A percentile compares a stretch with the other conserved stretches of the same genome.
phyloP scores from a whole-genome alignment of 148 eudicot genomes.

The Fagopyrum homotropicum region DNA sequence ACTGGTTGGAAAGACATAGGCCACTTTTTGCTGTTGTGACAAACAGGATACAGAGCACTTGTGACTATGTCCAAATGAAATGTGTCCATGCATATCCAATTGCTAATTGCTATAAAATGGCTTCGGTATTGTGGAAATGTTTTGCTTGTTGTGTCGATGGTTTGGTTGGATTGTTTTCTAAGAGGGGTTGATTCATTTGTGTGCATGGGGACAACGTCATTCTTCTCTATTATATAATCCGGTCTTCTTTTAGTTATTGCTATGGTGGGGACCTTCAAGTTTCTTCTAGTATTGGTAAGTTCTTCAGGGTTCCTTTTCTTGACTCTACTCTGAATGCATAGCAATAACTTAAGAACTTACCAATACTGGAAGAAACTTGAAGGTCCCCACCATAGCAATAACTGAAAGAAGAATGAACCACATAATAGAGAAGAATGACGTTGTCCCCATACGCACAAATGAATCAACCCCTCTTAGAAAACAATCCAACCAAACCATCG shows the following conservation, averaged over 20 bases:
- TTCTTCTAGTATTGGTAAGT: slow-evolving; percentile 63
- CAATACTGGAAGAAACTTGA: no score
- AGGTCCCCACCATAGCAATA: no score
- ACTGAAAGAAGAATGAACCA: no score
- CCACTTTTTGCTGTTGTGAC: slow-evolving; percentile 38
- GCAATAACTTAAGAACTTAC: no score
- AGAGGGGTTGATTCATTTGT: slow-evolving; percentile 85
- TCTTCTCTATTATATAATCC: slow-evolving; percentile 70
- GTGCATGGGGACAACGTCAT: slow-evolving; percentile 84
- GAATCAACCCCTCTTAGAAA: no score
- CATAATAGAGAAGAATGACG: no score
- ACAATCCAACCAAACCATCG: no score
- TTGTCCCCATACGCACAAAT: no score
- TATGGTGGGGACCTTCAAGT: slow-evolving; percentile 64
- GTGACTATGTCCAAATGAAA: slow-evolving; percentile 43
- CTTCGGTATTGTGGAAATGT: slow-evolving; percentile 52
- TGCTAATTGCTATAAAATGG: slow-evolving; percentile 37
- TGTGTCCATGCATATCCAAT: slow-evolving; percentile 58
- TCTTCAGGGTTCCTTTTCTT: background rate
- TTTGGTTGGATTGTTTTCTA: slow-evolving; percentile 78
- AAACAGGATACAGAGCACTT: slow-evolving; percentile 24
- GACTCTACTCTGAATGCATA: background rate
- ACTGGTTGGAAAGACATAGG: slow-evolving; percentile 56
- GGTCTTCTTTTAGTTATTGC: slow-evolving; percentile 58
- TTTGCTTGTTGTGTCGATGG: slow-evolving; percentile 52